phyloP scores from a whole-genome alignment of 139 green algal genomes.

The Chlamydomonas incerta region DNA sequence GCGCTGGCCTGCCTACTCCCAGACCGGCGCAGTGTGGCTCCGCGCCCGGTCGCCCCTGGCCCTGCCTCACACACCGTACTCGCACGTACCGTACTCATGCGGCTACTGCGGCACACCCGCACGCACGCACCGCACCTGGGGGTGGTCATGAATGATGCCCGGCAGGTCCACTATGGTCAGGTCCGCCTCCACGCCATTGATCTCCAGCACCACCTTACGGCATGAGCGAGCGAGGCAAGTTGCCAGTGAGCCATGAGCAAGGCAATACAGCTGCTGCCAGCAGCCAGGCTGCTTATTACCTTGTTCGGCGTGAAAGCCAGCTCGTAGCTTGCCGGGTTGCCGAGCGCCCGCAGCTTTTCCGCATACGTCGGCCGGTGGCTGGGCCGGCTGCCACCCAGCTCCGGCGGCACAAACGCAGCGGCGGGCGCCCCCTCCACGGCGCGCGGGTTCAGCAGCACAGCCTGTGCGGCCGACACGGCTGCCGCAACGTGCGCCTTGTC shows the following conservation, averaged over 20 bases:
- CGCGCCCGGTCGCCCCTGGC: too few species aligned
- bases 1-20: too few species aligned
- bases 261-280: too few species aligned
- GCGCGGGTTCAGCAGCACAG: conserved; percentile 1
- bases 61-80: too few species aligned
- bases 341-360: not conserved
- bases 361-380: not conserved
- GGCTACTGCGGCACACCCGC: too few species aligned
- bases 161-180: conserved; percentile 53
- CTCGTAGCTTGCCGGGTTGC: not conserved
- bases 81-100: too few species aligned
- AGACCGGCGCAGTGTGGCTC: too few species aligned
- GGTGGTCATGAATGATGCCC: conserved; percentile 49
- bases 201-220: conserved; percentile 1
- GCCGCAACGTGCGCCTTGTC: not conserved
- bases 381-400: not conserved
- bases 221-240: too few species aligned
- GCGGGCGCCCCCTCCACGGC: not conserved
- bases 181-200: not conserved
- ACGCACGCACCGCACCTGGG: too few species aligned
- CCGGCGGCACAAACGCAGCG: not conserved
- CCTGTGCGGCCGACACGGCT: not conserved
- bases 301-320: conserved; percentile 11
- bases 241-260: too few species aligned
- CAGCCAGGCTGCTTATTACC: not conserved